phyloP scores from a whole-genome alignment of 208 protist species.

The Acanthamoeba sp. region DNA sequence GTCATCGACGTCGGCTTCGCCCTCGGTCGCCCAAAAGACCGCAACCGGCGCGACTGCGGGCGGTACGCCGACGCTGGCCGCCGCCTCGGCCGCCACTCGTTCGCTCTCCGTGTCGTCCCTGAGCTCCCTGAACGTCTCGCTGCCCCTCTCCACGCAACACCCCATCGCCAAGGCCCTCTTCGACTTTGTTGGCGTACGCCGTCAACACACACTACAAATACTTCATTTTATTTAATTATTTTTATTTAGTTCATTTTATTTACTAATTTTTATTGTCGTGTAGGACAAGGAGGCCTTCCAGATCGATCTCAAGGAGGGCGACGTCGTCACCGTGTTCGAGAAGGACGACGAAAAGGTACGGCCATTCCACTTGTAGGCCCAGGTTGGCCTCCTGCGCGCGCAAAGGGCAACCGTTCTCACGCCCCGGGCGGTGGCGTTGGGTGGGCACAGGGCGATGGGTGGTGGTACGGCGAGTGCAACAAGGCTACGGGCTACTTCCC shows the following conservation, averaged over 20 bases:
- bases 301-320: slow-evolving; percentile 4
- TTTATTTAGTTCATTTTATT: too few species aligned
- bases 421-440: too few species aligned
- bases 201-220: neutral
- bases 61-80: neutral
- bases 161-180: neutral
- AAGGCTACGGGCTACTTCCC: slow-evolving; percentile 57
- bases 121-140: neutral
- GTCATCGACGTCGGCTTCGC: neutral
- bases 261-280: neutral
- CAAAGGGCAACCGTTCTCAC: too few species aligned
- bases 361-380: too few species aligned
- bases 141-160: neutral
- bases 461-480: slow-evolving; percentile 70
- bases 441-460: slow-evolving; percentile 38
- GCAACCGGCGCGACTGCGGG: neutral
- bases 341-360: slow-evolving; percentile 35
- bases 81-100: neutral
- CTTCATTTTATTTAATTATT: too few species aligned
- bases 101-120: slow-evolving; percentile 23
- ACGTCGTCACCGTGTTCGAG: slow-evolving; percentile 10
- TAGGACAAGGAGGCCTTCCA: slow-evolving; percentile 38
- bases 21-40: neutral
- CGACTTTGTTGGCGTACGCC: slow-evolving; percentile 24
- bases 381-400: neutral